Percentiles rank a stretch among this genome's conserved stretches.
Conservation (phyloP, 805 yeast genomes). For the Soucietia sequanensis region DNA sequence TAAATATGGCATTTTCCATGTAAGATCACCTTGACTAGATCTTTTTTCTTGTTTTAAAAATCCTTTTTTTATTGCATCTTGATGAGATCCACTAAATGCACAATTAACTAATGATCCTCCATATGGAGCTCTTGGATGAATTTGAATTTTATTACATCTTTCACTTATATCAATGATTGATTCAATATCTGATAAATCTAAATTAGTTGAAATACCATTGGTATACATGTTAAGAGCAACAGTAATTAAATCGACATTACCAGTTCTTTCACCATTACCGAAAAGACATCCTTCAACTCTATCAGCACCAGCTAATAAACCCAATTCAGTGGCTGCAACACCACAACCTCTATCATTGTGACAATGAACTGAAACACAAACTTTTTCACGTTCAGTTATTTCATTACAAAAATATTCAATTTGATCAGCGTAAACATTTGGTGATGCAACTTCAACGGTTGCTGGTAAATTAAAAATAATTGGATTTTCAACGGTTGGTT, state of each 20-base stretch:
- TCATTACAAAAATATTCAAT: conserved; percentile 70
- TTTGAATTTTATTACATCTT: conserved; percentile 74
- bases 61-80: conserved; percentile 70
- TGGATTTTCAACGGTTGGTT: conserved; percentile 70
- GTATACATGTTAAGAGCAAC: conserved; percentile 77
- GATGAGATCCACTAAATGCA: conserved; percentile 76
- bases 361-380: conserved; percentile 67
- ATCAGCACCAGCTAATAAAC: conserved; percentile 79
- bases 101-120: conserved; percentile 77
- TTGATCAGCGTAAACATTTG: conserved; percentile 78
- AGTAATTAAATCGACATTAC: conserved; percentile 76
- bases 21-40: conserved; percentile 26
- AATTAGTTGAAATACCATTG: conserved; percentile 68
- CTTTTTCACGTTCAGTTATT: conserved; percentile 69
- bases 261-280: conserved; percentile 85
- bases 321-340: conserved; percentile 79
- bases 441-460: conserved; percentile 75
- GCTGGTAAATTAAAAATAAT: conserved; percentile 79
- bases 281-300: conserved; percentile 82
- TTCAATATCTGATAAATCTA: conserved; percentile 70
- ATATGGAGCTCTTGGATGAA: conserved; percentile 75
- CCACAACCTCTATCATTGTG: conserved; percentile 85
- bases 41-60: conserved; percentile 52
- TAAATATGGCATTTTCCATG: conserved; percentile 72
- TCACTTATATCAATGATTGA: conserved; percentile 67